Evolutionary conservation across 345 rosid genomes (phyloP), one percentile per base, ranked within the genome.

Genomic region (Rubroshorea leprosula): DNA sequence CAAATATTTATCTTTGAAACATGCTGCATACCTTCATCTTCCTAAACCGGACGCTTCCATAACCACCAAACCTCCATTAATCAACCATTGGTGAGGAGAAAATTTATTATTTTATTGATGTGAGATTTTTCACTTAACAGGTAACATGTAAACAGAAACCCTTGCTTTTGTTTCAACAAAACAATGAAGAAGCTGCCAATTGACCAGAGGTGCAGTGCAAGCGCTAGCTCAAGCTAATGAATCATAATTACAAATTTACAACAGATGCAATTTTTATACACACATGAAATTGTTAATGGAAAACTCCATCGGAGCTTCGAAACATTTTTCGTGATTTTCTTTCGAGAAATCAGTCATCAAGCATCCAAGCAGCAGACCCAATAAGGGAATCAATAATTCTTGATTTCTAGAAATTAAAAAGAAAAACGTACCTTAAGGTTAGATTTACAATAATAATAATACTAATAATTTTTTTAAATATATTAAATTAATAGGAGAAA

Each of bases 21-120:
- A n/a, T n/a, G n/a, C n/a, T n/a, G n/a, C n/a, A n/a, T n/a, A 4
- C 18, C 48, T 20, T 10, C 64, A 48, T 61, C 51, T 58, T 51
- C 65, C 18, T 43, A 60, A 15, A 23, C 19, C 35, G 29, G 50
- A 53, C 48, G 53, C 63, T 63, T 75, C 84, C 78, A 80, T 10
- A 57, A 67, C 83, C 83, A 76, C 47, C 76, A 59, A 60, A 59
- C 69, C 68, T 83, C 85, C 81, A 78, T 64, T 59, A 83, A 48
- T 20, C 81, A 85, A 10, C 85, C 85, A 66, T 83, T 80, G 14
- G 75, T 76, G 47, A 83, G 75, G 45, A 83, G 59, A 7, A 68
- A 60, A 6, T 41, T 59, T 1, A 63, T 22, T 27, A 39, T 46
- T 20, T 67, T 18, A 0, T 61, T 57, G 25, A 74, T n/a, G n/a